A percentile compares a stretch with the other conserved stretches of the same genome.
Conservation (phyloP, 176 grass and related monocot genomes). For the Cenchrus americanus region DNA sequence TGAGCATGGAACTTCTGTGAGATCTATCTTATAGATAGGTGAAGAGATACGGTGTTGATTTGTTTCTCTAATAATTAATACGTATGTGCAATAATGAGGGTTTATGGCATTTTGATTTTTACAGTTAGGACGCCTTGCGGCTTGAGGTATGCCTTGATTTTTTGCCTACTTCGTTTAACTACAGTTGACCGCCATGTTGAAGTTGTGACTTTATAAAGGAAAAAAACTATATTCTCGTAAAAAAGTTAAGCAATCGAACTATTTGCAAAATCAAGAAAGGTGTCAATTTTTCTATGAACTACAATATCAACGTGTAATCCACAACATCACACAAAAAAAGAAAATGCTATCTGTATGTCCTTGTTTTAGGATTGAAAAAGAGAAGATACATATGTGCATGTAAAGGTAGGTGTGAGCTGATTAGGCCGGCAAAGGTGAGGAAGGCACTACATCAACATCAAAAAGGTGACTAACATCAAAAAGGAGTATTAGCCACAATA, state of each 20-base stretch:
- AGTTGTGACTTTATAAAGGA: neutral
- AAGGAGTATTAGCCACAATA: neutral
- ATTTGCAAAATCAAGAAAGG: neutral
- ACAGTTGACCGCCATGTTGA: neutral
- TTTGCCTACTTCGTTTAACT: neutral
- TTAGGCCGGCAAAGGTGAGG: neutral
- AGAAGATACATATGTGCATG: neutral
- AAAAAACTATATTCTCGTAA: neutral
- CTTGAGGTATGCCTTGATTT: neutral
- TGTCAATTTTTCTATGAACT: neutral
- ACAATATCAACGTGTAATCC: neutral
- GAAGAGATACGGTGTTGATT: neutral
- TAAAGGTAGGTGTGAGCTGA: neutral
- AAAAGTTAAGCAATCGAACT: neutral
- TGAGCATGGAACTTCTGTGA: neutral
- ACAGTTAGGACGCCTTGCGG: neutral
- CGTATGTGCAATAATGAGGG: too few species aligned
- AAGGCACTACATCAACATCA: conserved; percentile 9
- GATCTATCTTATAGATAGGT: neutral
- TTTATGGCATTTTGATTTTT: neutral
- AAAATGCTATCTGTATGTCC: too few species aligned
- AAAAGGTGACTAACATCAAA: conserved; percentile 26
- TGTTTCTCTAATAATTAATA: too few species aligned
- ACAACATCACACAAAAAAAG: too few species aligned
- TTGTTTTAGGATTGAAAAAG: too few species aligned